These are phyloP conservation scores for Blumeria graminis DNA, from an alignment of 2,329 filamentous ascomycete genomes.

Conservation along the genomic window DNA sequence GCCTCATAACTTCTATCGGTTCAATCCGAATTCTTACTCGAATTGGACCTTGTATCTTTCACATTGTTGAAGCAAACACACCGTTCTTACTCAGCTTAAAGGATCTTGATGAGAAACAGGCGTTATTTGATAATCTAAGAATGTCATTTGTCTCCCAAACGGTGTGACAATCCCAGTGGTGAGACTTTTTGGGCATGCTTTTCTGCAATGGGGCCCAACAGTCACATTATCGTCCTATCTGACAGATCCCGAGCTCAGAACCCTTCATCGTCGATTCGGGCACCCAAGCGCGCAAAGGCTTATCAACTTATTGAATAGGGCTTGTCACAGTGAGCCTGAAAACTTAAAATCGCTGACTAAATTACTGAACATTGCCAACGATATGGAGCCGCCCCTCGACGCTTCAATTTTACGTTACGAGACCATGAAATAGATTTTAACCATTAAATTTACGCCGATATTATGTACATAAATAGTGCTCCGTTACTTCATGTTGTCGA, in stretches of 20 bases:
- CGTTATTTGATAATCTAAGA: not conserved
- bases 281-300: not conserved
- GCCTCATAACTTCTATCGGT: not conserved
- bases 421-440: constrained; percentile 2
- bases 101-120: not conserved
- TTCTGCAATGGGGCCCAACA: not conserved
- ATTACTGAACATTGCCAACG: not conserved
- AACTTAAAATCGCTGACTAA: not conserved
- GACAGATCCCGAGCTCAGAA: not conserved
- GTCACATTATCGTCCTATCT: not conserved
- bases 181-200: not conserved
- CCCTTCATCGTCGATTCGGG: not conserved
- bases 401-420: constrained; percentile 1
- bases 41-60: not conserved
- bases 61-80: not conserved
- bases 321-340: not conserved
- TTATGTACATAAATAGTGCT: constrained; percentile 2
- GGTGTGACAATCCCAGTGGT: not conserved
- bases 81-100: not conserved
- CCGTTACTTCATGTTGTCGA: constrained; percentile 1
- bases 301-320: not conserved
- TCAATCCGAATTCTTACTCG: not conserved
- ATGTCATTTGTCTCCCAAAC: not conserved
- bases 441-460: not conserved
- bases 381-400: not conserved